Evolutionary conservation across 2,329 filamentous ascomycete species (phyloP).

Genomic region (Cladophialophora yegresii): DNA sequence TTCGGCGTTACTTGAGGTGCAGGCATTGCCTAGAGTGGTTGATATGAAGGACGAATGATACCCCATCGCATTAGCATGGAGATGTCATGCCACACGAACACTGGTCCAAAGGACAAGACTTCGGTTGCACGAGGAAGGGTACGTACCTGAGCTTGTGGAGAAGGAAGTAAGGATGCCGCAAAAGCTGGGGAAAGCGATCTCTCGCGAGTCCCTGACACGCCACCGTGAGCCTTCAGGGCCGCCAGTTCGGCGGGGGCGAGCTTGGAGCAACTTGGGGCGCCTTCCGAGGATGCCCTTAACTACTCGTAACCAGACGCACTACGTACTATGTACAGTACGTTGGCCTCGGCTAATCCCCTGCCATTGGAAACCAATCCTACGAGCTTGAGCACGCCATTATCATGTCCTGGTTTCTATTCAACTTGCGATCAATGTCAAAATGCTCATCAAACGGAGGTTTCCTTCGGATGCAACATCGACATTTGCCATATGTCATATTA

Average conservation of each 20-base stretch:
- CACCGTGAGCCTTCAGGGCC: neutral
- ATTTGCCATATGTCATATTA: neutral
- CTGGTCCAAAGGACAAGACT: neutral
- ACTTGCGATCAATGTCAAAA: neutral
- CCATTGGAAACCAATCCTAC: no score
- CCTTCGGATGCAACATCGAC: neutral
- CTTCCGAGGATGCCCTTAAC: no score
- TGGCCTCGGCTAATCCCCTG: neutral
- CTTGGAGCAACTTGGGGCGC: neutral
- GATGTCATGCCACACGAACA: neutral
- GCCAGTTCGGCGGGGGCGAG: neutral
- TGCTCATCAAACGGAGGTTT: neutral
- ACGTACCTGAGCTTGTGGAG: constrained; percentile 1
- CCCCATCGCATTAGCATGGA: constrained; percentile 4
- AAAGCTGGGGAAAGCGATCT: neutral
- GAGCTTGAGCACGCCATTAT: neutral
- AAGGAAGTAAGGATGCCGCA: neutral
- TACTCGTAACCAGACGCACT: neutral
- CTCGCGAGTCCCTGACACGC: neutral
- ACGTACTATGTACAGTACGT: neutral
- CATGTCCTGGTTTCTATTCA: neutral
- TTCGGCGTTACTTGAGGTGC: constrained; percentile 2
- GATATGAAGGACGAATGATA: neutral
- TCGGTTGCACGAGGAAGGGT: neutral
- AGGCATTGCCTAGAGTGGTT: constrained; percentile 11